phyloP scores from a whole-genome alignment of 495 filamentous ascomycete species.

The Penicillium steckii region DNA sequence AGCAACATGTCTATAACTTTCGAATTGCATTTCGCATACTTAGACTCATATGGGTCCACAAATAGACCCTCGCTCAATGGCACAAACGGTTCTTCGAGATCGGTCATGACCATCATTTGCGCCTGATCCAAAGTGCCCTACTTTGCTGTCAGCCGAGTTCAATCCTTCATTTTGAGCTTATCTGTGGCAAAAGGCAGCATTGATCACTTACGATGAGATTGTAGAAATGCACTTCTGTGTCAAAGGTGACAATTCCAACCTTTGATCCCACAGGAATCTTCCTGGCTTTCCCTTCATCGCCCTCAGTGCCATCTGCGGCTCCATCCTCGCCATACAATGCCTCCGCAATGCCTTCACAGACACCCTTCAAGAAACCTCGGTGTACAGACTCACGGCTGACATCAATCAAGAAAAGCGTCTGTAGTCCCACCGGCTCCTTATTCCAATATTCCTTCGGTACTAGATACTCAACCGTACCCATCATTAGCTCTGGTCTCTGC shows the following conservation, averaged over 20 bases:
- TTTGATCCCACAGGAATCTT: conserved; percentile 76
- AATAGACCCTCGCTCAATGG: conserved; percentile 90
- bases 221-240: conserved; percentile 96
- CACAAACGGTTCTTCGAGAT: conserved; percentile 95
- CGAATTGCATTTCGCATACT: conserved; percentile 41
- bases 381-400: conserved; percentile 86
- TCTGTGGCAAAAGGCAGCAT: neutral
- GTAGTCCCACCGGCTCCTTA: conserved; percentile 84
- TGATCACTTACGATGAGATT: conserved; percentile 66
- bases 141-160: conserved; percentile 22
- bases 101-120: conserved; percentile 98
- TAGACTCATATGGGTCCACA: conserved; percentile 92
- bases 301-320: conserved; percentile 52
- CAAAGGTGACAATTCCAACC: conserved; percentile 93
- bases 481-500: conserved; percentile 84
- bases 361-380: conserved; percentile 84
- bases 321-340: conserved; percentile 71
- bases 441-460: conserved; percentile 99
- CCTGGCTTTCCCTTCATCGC: conserved; percentile 45
- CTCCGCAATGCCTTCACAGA: conserved; percentile 83
- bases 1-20: neutral
- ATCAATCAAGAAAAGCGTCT: conserved; percentile 90
- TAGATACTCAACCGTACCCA: conserved; percentile 91
- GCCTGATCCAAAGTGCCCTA: conserved; percentile 78
- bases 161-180: neutral